Conservation (phyloP, 2,329 filamentous ascomycete species). For the Paraphaeosphaeria minitans region DNA sequence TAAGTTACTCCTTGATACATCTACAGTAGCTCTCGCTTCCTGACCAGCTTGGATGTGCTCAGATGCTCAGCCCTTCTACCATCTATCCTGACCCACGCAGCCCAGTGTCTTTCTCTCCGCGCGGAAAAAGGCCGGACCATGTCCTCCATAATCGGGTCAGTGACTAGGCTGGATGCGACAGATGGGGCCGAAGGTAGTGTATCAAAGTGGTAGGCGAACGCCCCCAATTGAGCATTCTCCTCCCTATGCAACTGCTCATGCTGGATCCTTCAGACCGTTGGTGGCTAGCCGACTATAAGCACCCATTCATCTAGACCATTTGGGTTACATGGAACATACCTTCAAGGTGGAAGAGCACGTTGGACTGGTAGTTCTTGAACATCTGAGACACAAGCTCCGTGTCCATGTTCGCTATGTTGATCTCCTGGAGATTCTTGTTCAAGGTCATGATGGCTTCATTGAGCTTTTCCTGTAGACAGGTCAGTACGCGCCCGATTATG, state of each 20-base stretch:
- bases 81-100: neutral
- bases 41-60: neutral
- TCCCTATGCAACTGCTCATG: conserved; percentile 50
- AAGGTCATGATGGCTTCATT: conserved; percentile 92
- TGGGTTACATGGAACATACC: conserved; percentile 59
- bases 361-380: conserved; percentile 99
- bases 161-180: neutral
- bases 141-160: neutral
- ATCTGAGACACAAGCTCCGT: conserved; percentile 97
- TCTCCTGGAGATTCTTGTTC: conserved; percentile 93
- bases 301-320: neutral
- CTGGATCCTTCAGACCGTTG: conserved; percentile 79
- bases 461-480: conserved; percentile 79
- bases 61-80: neutral
- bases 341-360: conserved; percentile 95
- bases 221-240: neutral
- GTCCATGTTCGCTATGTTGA: conserved; percentile 99
- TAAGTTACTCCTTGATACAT: neutral
- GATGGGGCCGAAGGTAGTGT: neutral
- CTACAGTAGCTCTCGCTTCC: neutral
- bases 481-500: neutral
- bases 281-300: conserved; percentile 63
- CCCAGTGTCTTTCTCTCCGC: neutral
- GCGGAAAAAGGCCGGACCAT: neutral
- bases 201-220: neutral